Evolutionary conservation across 768 basidiomycete species (phyloP), one percentile per base, ranked within the genome.

Genomic region (Mrakia blollopis): DNA sequence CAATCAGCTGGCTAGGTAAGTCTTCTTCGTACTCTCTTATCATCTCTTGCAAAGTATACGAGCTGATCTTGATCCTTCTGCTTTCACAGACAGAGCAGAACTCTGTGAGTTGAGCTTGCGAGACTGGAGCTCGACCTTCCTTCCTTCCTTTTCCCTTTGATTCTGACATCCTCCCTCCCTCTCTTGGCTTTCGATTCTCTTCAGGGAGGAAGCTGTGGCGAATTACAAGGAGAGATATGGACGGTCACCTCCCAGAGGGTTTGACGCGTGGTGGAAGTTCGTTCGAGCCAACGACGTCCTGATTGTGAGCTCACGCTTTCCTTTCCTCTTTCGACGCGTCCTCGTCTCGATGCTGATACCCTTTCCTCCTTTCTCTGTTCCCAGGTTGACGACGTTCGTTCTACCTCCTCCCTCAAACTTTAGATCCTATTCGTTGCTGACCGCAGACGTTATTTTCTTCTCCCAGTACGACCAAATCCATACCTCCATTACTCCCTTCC

Each of bases 231-330:
- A 72, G 32, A 52, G 81, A 25, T 80, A 81, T 68, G 79, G 78
- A 2, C 44, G 76, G n/a, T n/a, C 62, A 11, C 82, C 82, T 13
- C 82, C 81, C 21, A 80, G 78, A 65, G 82, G 81, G 9, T 82
- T 82, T 62, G 81, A 82, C 72, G 80, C 79, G 57, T 82, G 82
- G 65, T 82, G 82, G 82, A 74, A 63, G 37, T 81, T 80, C 47
- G 80, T 80, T 21, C 67, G 41, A 18, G 21, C n/a, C 3, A 7
- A 73, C 39, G 21, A 73, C 35, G 39, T 73, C 41, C n/a, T 32
- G 41, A 73, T 73, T 28, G 72, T 73, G 7, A 28, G 65, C 35
- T 35, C 18, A 11, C 30, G 1, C 63, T 18, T n/a, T 16, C 8
- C 47, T 50, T 16, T 16, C 44, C 14, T 47, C 44, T 35, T 35